Evolutionary conservation across 768 basidiomycete genomes (phyloP).

Genomic region (Boletus rex-veris): DNA sequence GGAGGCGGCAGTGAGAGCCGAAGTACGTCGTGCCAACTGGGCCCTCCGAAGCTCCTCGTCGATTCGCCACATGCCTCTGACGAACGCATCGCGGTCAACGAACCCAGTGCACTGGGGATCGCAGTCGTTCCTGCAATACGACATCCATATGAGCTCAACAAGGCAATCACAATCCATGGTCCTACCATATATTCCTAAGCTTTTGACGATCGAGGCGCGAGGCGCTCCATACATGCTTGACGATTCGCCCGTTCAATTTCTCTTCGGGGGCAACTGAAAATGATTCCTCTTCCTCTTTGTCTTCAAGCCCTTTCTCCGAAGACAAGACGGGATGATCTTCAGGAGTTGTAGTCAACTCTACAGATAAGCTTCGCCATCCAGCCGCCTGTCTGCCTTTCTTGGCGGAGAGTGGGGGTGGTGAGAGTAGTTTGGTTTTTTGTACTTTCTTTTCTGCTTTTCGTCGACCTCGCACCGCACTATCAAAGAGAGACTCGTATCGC

Average conservation of each 20-base stretch:
- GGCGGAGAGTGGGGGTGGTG: conserved; percentile 35
- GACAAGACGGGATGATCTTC: conserved; percentile 30
- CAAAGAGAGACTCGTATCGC: conserved; percentile 69
- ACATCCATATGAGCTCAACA: neutral
- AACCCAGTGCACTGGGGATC: conserved; percentile 53
- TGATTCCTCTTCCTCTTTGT: conserved; percentile 28
- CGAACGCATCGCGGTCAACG: conserved; percentile 65
- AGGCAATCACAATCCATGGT: conserved; percentile 4
- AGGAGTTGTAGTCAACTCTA: conserved; percentile 56
- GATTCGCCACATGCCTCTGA: conserved; percentile 81
- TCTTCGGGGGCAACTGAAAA: conserved; percentile 40
- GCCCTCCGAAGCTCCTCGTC: conserved; percentile 76
- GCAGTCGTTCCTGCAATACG: conserved; percentile 58
- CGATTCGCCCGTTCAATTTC: conserved; percentile 50
- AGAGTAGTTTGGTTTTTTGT: conserved; percentile 27
- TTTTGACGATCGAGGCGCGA: conserved; percentile 52
- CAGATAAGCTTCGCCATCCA: conserved; percentile 72
- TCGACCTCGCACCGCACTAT: conserved; percentile 51
- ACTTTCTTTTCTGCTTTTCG: conserved; percentile 37
- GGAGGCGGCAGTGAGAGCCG: conserved; percentile 31
- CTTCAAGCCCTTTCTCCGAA: conserved; percentile 10
- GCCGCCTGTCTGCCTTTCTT: conserved; percentile 53
- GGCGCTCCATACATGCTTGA: conserved; percentile 60
- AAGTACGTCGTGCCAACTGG: conserved; percentile 37
- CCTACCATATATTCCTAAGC: conserved; percentile 66